Base-by-base conservation (phyloP, 2,329 filamentous ascomycete species). In the Phoma sp. region DNA sequence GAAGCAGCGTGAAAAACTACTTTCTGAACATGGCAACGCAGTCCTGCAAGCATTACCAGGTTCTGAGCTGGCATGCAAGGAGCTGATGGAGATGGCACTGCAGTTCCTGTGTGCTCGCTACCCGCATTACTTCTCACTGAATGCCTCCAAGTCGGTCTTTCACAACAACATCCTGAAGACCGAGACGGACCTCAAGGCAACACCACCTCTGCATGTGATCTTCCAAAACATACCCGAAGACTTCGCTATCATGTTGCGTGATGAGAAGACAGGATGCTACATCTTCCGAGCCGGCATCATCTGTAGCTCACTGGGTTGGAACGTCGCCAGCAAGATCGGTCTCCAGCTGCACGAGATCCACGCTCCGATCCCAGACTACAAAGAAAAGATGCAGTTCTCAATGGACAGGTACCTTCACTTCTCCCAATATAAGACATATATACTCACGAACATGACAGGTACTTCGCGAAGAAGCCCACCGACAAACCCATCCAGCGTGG, bases 51-150 rank as follows among this genome's bases (percentile, higher is more conserved):
- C 81, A 26, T 79, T 93, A 0, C 90, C 90, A 0, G 91, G 91
- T 1, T 88, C 88, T 0, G 89, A 95, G 64, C 78, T 95, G 0
- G 91, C 87, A 0, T 91, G 88, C 70, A 92, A 92, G 68, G 92
- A 96, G 66, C 78, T 95, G 5, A 93, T 95, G 91, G 92, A 96
- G 73, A 92, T 93, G 86, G 83, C 81, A 2, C 63, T 96, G 3
- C 90, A 93, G 60, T 96, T 93, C 61, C 75, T 93, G n/a, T 90
- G 86, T 56, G 81, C 85, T 3, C 82, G 91, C 3, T 96, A 96
- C 66, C 91, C 92, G 0, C 83, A 87, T 5, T 87, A 89, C 61
- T 96, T 96, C 72, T 78, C 78, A 3, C 69, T 91, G 0, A 81
- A 81, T 48, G 64, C 66, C 1, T 77, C 84, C 17, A 83, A 81